Conservation (phyloP, 140 eudicot genomes). For the Bidens hawaiensis region DNA sequence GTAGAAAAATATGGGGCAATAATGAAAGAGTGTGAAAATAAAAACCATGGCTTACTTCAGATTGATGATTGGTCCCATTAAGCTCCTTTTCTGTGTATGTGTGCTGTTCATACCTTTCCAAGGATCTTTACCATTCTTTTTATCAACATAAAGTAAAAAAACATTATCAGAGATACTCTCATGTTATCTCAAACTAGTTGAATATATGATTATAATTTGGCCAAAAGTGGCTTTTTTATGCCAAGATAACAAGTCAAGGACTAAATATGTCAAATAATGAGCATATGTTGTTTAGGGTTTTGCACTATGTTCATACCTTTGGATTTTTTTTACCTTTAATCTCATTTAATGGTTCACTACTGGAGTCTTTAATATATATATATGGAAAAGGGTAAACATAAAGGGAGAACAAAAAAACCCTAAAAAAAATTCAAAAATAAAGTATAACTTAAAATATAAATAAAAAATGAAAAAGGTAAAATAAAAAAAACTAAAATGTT, state of each 20-base stretch:
- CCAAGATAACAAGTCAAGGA: background rate
- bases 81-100: constrained; percentile 48
- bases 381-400: too few species aligned
- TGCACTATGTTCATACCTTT: too few species aligned
- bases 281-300: background rate
- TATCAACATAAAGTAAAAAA: background rate
- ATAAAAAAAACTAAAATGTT: too few species aligned
- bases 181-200: background rate
- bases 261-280: background rate
- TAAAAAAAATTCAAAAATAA: too few species aligned
- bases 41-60: constrained; percentile 28
- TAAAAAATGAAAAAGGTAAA: too few species aligned
- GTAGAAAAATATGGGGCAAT: background rate
- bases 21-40: constrained; percentile 1
- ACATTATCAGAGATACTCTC: background rate
- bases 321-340: too few species aligned
- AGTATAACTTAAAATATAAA: too few species aligned
- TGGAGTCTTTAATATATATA: too few species aligned
- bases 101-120: constrained; percentile 66
- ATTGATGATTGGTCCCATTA: constrained; percentile 30
- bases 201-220: background rate
- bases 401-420: too few species aligned
- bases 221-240: background rate
- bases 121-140: constrained; percentile 73
- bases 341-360: too few species aligned